Evolutionary conservation across 345 rosid genomes (phyloP).

Genomic region (Linum usitatissimum): DNA sequence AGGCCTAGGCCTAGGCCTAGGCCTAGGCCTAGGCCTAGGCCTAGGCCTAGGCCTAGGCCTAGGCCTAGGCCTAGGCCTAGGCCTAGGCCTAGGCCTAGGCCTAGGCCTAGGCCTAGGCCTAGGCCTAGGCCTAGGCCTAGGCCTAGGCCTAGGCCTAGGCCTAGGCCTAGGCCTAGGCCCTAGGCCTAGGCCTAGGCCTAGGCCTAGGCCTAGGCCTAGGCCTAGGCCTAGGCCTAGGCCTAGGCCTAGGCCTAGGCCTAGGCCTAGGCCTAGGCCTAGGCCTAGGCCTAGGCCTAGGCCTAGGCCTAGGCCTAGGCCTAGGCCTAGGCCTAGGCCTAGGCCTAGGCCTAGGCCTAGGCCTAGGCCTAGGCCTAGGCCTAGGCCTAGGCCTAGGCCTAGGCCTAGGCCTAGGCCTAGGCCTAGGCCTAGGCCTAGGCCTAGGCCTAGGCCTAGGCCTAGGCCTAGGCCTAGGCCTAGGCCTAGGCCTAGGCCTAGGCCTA

Average conservation of each 20-base stretch:
- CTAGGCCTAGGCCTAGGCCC: slow-evolving; percentile 10
- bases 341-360: slow-evolving; percentile 10
- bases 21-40: slow-evolving; percentile 10
- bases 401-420: slow-evolving; percentile 2
- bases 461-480: neutral
- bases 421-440: slow-evolving; percentile 7
- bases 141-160: slow-evolving; percentile 9
- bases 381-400: slow-evolving; percentile 10
- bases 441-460: slow-evolving; percentile 6
- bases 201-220: slow-evolving; percentile 10
- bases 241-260: slow-evolving; percentile 4
- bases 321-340: slow-evolving; percentile 5
- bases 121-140: slow-evolving; percentile 1
- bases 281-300: slow-evolving; percentile 10
- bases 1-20: slow-evolving; percentile 9
- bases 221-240: slow-evolving; percentile 3
- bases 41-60: slow-evolving; percentile 10
- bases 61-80: slow-evolving; percentile 9
- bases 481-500: slow-evolving; percentile 9
- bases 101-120: slow-evolving; percentile 2
- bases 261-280: slow-evolving; percentile 10
- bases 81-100: slow-evolving; percentile 10
- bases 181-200: slow-evolving; percentile 10
- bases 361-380: slow-evolving; percentile 9
- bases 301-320: slow-evolving; percentile 9